Evolutionary conservation across 1,284 basidiomycete genomes (phyloP).

Genomic region (Amylostereum areolatum): DNA sequence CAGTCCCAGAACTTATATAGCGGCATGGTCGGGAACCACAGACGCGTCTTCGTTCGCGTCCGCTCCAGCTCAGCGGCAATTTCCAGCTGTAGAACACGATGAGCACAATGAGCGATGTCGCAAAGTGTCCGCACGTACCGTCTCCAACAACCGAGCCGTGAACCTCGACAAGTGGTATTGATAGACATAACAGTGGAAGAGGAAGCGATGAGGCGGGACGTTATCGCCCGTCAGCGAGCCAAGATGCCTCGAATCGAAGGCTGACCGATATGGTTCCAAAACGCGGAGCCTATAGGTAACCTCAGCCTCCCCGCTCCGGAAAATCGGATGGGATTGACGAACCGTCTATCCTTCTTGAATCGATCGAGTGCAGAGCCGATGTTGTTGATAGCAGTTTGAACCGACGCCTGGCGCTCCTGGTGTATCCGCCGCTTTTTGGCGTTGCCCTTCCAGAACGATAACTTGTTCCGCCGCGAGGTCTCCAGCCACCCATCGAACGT

Average conservation of each 20-base stretch:
- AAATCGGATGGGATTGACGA: constrained; percentile 5
- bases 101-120: too few species aligned
- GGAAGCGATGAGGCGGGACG: constrained; percentile 48
- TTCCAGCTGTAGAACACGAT: constrained; percentile 34
- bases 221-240: constrained; percentile 20
- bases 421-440: constrained; percentile 27
- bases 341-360: constrained; percentile 54
- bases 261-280: constrained; percentile 62
- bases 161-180: constrained; percentile 37
- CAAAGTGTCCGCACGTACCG: constrained; percentile 18
- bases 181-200: constrained; percentile 70
- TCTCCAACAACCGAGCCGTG: constrained; percentile 19
- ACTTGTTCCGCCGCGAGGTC: constrained; percentile 32
- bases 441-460: constrained; percentile 29
- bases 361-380: constrained; percentile 34
- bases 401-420: constrained; percentile 28
- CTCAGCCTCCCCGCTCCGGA: background rate
- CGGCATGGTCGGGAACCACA: constrained; percentile 67
- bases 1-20: constrained; percentile 34
- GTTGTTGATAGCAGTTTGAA: constrained; percentile 27
- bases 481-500: constrained; percentile 49
- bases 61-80: constrained; percentile 55
- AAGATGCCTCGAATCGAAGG: constrained; percentile 47
- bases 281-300: constrained; percentile 43
- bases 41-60: constrained; percentile 35